Evolutionary conservation across 2,329 filamentous ascomycete genomes (phyloP).

Genomic region (Monilinia laxa): DNA sequence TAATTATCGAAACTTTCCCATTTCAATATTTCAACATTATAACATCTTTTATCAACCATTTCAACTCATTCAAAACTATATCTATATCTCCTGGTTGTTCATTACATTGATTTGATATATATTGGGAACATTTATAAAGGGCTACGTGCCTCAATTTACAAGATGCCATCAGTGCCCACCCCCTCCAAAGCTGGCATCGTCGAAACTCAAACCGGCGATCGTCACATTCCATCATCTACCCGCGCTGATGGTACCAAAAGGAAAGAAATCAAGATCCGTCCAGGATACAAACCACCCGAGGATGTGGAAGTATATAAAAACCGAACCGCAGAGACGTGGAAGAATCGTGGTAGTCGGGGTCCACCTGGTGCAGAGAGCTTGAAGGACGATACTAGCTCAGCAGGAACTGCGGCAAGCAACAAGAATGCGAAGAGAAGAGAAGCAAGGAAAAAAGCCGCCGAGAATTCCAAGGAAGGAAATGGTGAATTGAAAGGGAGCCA

Average conservation of each 20-base stretch:
- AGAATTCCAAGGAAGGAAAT: constrained; percentile 45
- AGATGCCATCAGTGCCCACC: constrained; percentile 43
- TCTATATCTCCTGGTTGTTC: background rate
- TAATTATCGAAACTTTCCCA: background rate
- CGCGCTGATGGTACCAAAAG: constrained; percentile 88
- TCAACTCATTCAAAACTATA: background rate
- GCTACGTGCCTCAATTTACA: constrained; percentile 16
- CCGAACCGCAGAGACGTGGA: constrained; percentile 80
- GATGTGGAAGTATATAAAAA: constrained; percentile 97
- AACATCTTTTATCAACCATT: background rate
- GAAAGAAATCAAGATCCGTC: constrained; percentile 89
- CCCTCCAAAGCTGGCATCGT: constrained; percentile 70
- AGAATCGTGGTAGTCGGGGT: constrained; percentile 67
- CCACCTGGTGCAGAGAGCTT: constrained; percentile 72
- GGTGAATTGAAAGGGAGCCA: constrained; percentile 39
- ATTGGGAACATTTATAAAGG: background rate
- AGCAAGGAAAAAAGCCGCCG: constrained; percentile 60
- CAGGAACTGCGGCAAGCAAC: constrained; percentile 56
- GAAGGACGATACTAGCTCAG: constrained; percentile 46
- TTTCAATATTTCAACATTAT: too few species aligned
- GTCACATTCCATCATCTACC: constrained; percentile 83
- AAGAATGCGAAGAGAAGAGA: constrained; percentile 86
- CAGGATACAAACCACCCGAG: constrained; percentile 90
- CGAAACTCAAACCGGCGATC: constrained; percentile 72
- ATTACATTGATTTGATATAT: background rate